Conservation (phyloP, 345 rosid genomes). For the Gossypium mustelinum region DNA sequence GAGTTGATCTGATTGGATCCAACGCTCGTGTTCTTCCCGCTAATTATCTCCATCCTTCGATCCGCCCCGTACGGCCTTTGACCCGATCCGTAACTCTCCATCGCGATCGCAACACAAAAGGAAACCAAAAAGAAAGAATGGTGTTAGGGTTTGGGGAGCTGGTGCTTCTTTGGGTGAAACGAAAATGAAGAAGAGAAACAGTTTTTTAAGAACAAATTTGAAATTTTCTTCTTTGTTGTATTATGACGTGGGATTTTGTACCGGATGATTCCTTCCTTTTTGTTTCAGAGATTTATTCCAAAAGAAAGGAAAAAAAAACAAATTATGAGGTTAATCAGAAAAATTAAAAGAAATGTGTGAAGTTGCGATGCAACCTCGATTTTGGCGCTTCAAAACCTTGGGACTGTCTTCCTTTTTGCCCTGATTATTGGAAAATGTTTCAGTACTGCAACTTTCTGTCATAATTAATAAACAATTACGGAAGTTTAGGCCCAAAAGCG, state of each 20-base stretch:
- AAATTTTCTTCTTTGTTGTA: not conserved
- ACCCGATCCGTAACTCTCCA: constrained; percentile 43
- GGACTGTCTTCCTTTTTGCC: not conserved
- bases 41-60: constrained; percentile 42
- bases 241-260: not conserved
- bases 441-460: not conserved
- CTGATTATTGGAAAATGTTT: not conserved
- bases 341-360: not conserved
- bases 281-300: no score
- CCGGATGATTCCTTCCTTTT: not conserved
- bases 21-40: constrained; percentile 40
- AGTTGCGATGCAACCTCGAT: constrained; percentile 17
- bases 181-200: not conserved
- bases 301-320: not conserved
- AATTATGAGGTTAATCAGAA: not conserved
- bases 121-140: not conserved
- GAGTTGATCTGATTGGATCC: constrained; percentile 34
- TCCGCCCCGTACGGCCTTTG: constrained; percentile 32
- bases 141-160: constrained; percentile 13
- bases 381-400: constrained; percentile 1
- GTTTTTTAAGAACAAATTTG: not conserved
- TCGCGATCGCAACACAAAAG: not conserved
- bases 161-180: constrained; percentile 2
- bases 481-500: not conserved
- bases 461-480: not conserved